Conservation (phyloP, 2,329 filamentous ascomycete genomes). For the Neonectria sp. region DNA sequence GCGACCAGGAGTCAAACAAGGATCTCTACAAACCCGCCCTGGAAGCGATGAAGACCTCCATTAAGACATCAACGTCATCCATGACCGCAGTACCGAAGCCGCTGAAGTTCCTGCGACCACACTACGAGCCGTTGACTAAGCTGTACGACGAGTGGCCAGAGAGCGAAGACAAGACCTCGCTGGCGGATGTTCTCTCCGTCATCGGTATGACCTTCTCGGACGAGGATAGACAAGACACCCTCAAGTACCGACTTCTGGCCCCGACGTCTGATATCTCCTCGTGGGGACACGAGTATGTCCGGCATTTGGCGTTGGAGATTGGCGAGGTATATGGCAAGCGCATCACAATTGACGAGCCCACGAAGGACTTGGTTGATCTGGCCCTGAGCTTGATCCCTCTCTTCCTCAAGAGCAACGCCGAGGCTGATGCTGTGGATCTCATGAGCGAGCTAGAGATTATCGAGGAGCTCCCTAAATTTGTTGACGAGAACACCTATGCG, state of each 20-base stretch:
- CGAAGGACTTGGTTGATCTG: conserved; percentile 88
- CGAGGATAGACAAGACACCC: conserved; percentile 93
- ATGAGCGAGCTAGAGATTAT: conserved; percentile 99
- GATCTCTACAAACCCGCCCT: conserved; percentile 92
- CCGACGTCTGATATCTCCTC: conserved; percentile 94
- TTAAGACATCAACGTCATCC: conserved; percentile 98
- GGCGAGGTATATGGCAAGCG: conserved; percentile 94
- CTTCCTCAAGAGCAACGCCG: conserved; percentile 97
- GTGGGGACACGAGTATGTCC: conserved; percentile 98
- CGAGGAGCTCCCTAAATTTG: conserved; percentile 87
- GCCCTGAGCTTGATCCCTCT: conserved; percentile 89
- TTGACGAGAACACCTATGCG: conserved; percentile 94
- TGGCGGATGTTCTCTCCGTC: conserved; percentile 96
- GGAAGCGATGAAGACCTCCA: conserved; percentile 97
- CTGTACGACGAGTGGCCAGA: conserved; percentile 91
- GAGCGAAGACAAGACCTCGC: conserved; percentile 86
- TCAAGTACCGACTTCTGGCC: conserved; percentile 94
- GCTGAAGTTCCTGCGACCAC: conserved; percentile 96
- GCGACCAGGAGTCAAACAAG: conserved; percentile 82
- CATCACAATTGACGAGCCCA: conserved; percentile 86
- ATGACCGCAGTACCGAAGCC: conserved; percentile 99
- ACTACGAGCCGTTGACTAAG: conserved; percentile 91
- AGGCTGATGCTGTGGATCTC: conserved; percentile 97
- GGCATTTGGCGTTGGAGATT: conserved; percentile 95
- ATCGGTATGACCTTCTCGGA: conserved; percentile 99